Evolutionary conservation across 805 yeast genomes (phyloP), one percentile per base, ranked within the genome.

Genomic region (Wickerhamiella spandovensis): DNA sequence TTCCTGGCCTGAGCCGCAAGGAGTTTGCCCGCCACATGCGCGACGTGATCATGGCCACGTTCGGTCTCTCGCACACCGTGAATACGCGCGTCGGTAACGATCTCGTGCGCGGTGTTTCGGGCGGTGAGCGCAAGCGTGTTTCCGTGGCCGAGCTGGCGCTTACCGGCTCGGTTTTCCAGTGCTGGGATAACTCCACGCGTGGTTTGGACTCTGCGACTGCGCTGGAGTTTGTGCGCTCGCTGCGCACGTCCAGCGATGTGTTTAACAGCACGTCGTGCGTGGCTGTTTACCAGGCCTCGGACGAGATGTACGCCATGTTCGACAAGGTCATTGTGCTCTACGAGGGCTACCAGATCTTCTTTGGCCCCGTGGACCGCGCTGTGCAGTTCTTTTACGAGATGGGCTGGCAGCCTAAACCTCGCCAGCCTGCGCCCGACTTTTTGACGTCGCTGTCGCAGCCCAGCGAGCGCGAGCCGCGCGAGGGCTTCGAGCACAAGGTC

Each of bases 191-290:
- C 61, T 82, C 90, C 5, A 85, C 95, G 5, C 77, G 92, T 69
- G 95, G 95, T 58, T 72, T 85, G 53, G 95, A 84, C 67, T 75
- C 92, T 3, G 83, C 92, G 10, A 84, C 92, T 42, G 94, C 95
- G 2, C 70, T 82, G 55, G 89, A 83, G 61, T 84, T 78, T 59
- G 72, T 82, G 41, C 71, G 77, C 54, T 81, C 86, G 20, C 70
- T 84, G 53, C 78, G 83, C 58, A 73, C 78, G 2, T 68, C 77
- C n/a, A 81, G 87, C 3, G 66, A 71, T 35, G 66, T 80, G 47
- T 64, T 74, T 51, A 70, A 72, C 22, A 68, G 76, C 13, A 71
- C 82, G 5, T 79, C 84, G 1, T 70, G 80, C 44, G 80, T 82
- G 47, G 84, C 90, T 25, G 78, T 82, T 47, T 78, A 78, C 63